Base-by-base conservation (phyloP, 2,329 filamentous ascomycete genomes). In the Talaromyces sp. region DNA sequence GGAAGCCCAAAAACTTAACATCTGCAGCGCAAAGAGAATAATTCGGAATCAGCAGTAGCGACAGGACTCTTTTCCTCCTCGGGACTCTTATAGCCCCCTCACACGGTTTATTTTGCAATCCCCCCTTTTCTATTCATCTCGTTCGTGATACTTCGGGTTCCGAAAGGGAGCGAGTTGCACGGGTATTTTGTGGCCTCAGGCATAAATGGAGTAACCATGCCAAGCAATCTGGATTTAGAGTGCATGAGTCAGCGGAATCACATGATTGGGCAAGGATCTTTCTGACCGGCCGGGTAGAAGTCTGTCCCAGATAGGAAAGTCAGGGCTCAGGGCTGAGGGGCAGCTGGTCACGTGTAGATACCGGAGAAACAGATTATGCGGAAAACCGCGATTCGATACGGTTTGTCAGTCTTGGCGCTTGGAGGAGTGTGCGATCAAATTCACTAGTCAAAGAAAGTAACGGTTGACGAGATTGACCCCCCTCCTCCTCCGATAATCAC, bases 391-490 rank as follows among this genome's bases (percentile, higher is more conserved):
- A 51, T 50, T 49, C 56, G 57, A 60, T 65, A 65, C 59, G 56
- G 59, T 22, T 52, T 40, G 58, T 46, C 43, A 57, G 64, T 62
- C 70, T 72, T 72, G 69, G 70, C 69, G 54, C 52, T 61, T 62
- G 60, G 62, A 62, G 61, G 63, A 70, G 66, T 73, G 70, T 73
- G 70, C 70, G 71, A 72, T 71, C 65, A 71, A 73, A 73, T 72
- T 73, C 70, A 70, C 58, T 60, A 63, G 61, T 63, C 56, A 63
- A 67, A 64, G 58, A 61, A 62, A 63, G 60, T 63, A 51, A 57
- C 57, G 53, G 56, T 61, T 63, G 58, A 64, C 63, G 60, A 68
- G 63, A 65, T 65, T 64, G 63, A 68, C 62, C 56, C 64, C 66
- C 65, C 65, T 65, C 58, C 64, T 46, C 43, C 64, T 35, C 29